Base-by-base conservation (phyloP, 148 eudicot species). In the Rhododendron williamsianum region DNA sequence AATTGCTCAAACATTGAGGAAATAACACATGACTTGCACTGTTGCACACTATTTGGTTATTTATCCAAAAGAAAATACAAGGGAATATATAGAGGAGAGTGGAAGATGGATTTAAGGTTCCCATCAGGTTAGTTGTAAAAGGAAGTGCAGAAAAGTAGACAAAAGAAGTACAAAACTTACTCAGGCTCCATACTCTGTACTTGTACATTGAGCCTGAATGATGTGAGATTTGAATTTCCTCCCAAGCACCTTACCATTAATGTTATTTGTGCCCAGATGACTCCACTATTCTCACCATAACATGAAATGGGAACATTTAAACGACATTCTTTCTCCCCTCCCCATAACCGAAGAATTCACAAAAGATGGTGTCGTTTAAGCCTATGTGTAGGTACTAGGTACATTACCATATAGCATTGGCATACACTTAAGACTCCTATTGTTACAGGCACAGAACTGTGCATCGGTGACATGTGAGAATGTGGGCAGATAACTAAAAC, bases 121-220 rank as follows among this genome's bases (percentile, higher is more conserved):
- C 54, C 81, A 78, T 48, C 60, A 48, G 81, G 13, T 48, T 78
- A 27, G 81, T 25, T 48, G 27, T 4, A 48, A 25, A 52, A 45
- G 13, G 15, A 76, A 41, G 9, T 21, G 25, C 33, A 76, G 81
- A 46, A 25, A 78, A 46, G 58, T 78, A 46, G 81, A 78, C 30
- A 76, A 36, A 46, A 46, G 9, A 46, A 78, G 81, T n/a, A 46
- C 30, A 49, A n/a, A 15, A 49, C 18, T 76, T 12, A 6, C 60
- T 46, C 33, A 51, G 82, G 63, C n/a, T 51, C 6, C 21, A 49
- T 51, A 25, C 15, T 30, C 38, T 33, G 67, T 33, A 33, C 65
- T 54, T 41, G n/a, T 33, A 80, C 82, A 80, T 71, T 12, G 76
- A 71, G 38, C 76, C 76, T 71, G 76, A 71, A 69, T 10, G 36